Evolutionary conservation across 1,284 basidiomycete species (phyloP).

Genomic region (Irpex sp.): DNA sequence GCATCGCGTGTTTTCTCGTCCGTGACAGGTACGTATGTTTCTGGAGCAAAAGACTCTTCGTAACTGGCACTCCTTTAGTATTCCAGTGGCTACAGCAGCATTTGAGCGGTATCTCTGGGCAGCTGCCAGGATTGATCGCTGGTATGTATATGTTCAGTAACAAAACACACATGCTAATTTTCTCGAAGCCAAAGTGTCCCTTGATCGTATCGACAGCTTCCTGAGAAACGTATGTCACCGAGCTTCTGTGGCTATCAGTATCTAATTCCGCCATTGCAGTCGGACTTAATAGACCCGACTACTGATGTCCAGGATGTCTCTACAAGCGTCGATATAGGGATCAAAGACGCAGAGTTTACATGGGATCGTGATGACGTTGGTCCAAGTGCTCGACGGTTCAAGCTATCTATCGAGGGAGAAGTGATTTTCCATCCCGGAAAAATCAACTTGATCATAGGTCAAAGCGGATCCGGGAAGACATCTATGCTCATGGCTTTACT

Average conservation of each 20-base stretch:
- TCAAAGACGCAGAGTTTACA: background rate
- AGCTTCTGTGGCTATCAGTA: background rate
- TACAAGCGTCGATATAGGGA: background rate
- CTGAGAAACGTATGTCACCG: conserved; percentile 27
- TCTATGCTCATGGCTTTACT: conserved; percentile 51
- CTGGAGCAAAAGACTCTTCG: background rate
- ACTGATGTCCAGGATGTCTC: background rate
- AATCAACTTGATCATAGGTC: conserved; percentile 62
- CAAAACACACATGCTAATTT: background rate
- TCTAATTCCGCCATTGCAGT: background rate
- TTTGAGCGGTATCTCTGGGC: conserved; percentile 10
- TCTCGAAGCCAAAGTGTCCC: conserved; percentile 33
- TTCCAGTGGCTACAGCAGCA: conserved; percentile 1
- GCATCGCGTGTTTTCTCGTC: conserved; percentile 38
- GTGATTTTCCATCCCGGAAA: conserved; percentile 51
- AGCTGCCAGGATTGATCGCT: background rate
- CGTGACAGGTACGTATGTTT: conserved; percentile 26
- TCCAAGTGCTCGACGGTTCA: background rate
- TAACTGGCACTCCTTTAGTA: background rate
- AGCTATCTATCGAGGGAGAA: conserved; percentile 43
- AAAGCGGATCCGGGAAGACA: conserved; percentile 51
- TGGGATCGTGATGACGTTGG: background rate
- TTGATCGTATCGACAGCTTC: conserved; percentile 40
- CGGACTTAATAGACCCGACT: background rate
- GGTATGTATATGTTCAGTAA: background rate